phyloP scores from a whole-genome alignment of 495 filamentous ascomycete species.

The Evernia prunastri region DNA sequence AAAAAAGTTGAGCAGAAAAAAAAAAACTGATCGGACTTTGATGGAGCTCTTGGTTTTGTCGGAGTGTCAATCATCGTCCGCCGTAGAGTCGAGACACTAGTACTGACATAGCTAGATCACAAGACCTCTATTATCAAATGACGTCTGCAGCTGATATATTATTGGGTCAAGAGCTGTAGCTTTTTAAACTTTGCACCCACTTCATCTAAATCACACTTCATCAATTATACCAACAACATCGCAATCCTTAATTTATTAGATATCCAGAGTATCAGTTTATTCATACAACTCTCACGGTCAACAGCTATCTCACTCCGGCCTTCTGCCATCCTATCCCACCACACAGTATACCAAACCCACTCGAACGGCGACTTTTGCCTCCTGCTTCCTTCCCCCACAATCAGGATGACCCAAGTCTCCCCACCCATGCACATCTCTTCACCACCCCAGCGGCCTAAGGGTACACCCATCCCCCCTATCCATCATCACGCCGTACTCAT shows the following conservation, averaged over 20 bases:
- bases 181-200: too few species aligned
- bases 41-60: too few species aligned
- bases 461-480: constrained; percentile 38
- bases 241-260: not conserved
- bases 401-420: constrained; percentile 19
- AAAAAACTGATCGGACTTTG: too few species aligned
- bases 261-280: too few species aligned
- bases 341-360: not conserved
- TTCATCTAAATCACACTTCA: too few species aligned
- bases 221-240: not conserved
- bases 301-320: too few species aligned
- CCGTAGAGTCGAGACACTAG: not conserved
- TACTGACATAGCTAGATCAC: not conserved
- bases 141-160: not conserved
- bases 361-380: not conserved
- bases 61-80: too few species aligned
- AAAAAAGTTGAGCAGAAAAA: too few species aligned
- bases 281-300: not conserved
- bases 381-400: not conserved
- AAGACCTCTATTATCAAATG: not conserved
- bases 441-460: constrained; percentile 63
- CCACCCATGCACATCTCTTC: constrained; percentile 15
- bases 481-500: constrained; percentile 10
- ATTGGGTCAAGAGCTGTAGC: too few species aligned
- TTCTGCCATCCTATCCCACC: not conserved